Conservation (phyloP, 768 basidiomycete species). For the Auricularia sp. region DNA sequence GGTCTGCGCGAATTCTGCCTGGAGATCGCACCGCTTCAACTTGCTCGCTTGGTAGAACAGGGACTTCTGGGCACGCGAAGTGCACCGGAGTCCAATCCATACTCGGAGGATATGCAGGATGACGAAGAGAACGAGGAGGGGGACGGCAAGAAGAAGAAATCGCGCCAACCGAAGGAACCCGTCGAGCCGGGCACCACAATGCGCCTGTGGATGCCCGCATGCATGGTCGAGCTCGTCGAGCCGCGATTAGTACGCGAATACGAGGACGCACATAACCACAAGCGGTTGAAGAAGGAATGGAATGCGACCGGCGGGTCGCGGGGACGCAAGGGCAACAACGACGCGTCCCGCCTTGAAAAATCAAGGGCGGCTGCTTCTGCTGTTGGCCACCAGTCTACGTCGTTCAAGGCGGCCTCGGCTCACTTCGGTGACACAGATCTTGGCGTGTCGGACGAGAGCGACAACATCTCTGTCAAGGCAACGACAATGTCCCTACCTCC, state of each 20-base stretch:
- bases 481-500: background rate
- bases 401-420: background rate
- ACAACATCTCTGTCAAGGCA: background rate
- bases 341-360: constrained; percentile 6
- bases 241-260: constrained; percentile 55
- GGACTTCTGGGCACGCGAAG: constrained; percentile 60
- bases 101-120: constrained; percentile 39
- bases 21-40: constrained; percentile 56
- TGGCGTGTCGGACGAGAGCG: background rate
- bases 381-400: constrained; percentile 3
- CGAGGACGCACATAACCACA: constrained; percentile 40
- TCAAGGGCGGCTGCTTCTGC: constrained; percentile 5
- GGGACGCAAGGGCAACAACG: constrained; percentile 21
- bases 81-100: constrained; percentile 28
- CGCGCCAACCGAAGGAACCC: constrained; percentile 30
- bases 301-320: constrained; percentile 8
- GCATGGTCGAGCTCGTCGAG: constrained; percentile 59
- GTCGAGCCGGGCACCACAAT: constrained; percentile 46
- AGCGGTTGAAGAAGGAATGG: constrained; percentile 36
- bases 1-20: constrained; percentile 68
- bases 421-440: background rate
- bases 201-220: constrained; percentile 76
- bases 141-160: constrained; percentile 20
- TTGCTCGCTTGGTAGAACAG: constrained; percentile 54
- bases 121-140: constrained; percentile 40